These are phyloP conservation scores for Peltaster fructicola DNA, from an alignment of 2,329 filamentous ascomycete genomes.

Conservation along the genomic window DNA sequence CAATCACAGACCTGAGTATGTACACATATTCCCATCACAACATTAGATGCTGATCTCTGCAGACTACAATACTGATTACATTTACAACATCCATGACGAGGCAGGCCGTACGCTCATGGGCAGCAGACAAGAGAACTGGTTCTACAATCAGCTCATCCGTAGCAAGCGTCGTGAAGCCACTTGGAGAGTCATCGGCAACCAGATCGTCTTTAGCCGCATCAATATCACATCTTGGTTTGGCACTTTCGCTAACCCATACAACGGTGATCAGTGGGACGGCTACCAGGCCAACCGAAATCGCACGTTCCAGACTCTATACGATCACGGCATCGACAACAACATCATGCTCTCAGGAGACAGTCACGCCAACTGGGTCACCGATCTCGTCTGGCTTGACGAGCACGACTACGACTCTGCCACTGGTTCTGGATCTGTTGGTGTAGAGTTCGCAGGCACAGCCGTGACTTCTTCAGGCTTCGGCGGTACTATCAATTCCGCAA, in stretches of 20 bases:
- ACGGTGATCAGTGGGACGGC: slow-evolving; percentile 44
- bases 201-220: slow-evolving; percentile 45
- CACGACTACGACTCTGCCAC: slow-evolving; percentile 22
- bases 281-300: slow-evolving; percentile 53
- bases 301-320: slow-evolving; percentile 41
- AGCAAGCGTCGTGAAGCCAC: slow-evolving; percentile 40
- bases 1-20: slow-evolving; percentile 22
- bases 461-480: slow-evolving; percentile 41
- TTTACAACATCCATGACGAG: slow-evolving; percentile 12
- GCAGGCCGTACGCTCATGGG: slow-evolving; percentile 15
- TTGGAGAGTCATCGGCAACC: slow-evolving; percentile 54
- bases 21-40: slow-evolving; percentile 5
- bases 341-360: slow-evolving; percentile 53
- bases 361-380: slow-evolving; percentile 38
- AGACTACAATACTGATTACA: slow-evolving; percentile 34
- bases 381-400: slow-evolving; percentile 25
- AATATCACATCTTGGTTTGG: slow-evolving; percentile 23
- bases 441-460: slow-evolving; percentile 42
- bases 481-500: slow-evolving; percentile 32
- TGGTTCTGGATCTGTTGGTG: slow-evolving; percentile 23
- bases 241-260: slow-evolving; percentile 21
- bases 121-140: slow-evolving; percentile 19
- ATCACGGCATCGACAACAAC: slow-evolving; percentile 50
- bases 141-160: slow-evolving; percentile 30
- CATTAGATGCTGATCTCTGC: no score